Base-by-base conservation (phyloP, 2,329 filamentous ascomycete genomes). In the Aspergillus luchuensis region DNA sequence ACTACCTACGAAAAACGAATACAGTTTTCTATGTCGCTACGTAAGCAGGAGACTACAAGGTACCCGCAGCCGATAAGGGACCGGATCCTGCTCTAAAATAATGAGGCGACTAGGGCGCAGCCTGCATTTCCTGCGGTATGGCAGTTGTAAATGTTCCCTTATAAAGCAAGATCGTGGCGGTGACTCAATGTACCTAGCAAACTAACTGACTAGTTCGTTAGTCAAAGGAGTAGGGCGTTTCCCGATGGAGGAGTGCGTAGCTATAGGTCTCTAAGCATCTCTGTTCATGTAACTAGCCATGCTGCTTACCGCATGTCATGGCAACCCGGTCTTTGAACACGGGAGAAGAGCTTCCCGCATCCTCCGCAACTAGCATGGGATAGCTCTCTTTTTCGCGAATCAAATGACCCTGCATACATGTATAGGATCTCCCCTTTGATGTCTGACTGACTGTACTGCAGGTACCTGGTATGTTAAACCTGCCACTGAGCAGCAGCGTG, bases 331-430 rank as follows among this genome's bases (percentile, higher is more conserved):
- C 33, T 36, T 36, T 36, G 10, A 36, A 36, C 11, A 36, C 25
- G 47, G 47, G 19, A 50, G 25, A 17, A 33, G 47, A 50, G 47
- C 47, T 50, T 50, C 47, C 47, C 47, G 25, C 13, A 33, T 28
- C 47, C 23, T 28, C 25, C 47, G 30, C n/a, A n/a, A 17, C 47
- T 30, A 30, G 23, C 47, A 50, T 17, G 25, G 47, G n/a, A 50
- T 15, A 50, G 47, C 47, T 50, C 47, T 33, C 4, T 15, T 30
- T 30, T 30, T 30, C 28, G 25, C 23, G 41, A 33, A 47, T 56
- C 53, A 38, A 56, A 56, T 56, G 53, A 56, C 53, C 53, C 53
- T 56, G 53, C 53, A 56, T 56, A 47, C n/a, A 43, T 21, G 21
- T 30, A n/a, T 43, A 55, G 13, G 30, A 28, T 23, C 36, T n/a